Conservation (phyloP, 2,329 filamentous ascomycete genomes). For the Botrytis medusae region DNA sequence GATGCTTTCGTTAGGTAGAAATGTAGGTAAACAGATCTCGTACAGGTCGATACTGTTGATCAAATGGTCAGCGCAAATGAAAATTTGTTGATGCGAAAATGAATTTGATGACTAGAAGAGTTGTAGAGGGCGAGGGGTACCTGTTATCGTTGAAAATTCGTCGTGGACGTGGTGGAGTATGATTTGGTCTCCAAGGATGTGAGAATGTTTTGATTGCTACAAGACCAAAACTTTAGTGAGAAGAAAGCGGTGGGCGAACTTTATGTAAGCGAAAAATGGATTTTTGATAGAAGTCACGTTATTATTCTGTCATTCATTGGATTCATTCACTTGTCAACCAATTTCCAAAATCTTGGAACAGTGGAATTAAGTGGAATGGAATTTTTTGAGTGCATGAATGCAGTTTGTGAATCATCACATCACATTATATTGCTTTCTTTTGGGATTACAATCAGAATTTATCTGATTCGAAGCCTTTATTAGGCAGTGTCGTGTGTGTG, state of each 20-base stretch:
- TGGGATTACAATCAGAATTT: background rate
- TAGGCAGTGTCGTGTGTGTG: background rate
- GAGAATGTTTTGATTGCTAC: constrained; percentile 39
- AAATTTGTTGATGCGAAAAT: background rate
- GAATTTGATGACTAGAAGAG: constrained; percentile 5
- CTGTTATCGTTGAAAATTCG: constrained; percentile 34
- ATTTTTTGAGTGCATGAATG: background rate
- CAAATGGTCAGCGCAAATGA: constrained; percentile 15
- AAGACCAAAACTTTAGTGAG: constrained; percentile 25
- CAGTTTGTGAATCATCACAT: background rate
- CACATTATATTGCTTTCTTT: background rate
- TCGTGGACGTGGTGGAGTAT: constrained; percentile 39
- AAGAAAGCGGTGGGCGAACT: constrained; percentile 23
- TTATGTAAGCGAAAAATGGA: constrained; percentile 27
- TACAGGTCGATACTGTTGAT: constrained; percentile 13
- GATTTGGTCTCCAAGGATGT: constrained; percentile 34
- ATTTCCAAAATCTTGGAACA: background rate
- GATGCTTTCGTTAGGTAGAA: constrained; percentile 30
- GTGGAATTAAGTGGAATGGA: background rate
- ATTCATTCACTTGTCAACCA: background rate
- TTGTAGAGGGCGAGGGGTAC: constrained; percentile 27
- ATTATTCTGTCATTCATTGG: background rate
- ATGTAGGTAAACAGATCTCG: constrained; percentile 34
- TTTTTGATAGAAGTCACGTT: background rate
- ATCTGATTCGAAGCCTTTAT: background rate